Evolutionary conservation across 192 early-diverging fungal species (phyloP), one percentile per base, ranked within the genome.

Genomic region (Coemansia sp.): DNA sequence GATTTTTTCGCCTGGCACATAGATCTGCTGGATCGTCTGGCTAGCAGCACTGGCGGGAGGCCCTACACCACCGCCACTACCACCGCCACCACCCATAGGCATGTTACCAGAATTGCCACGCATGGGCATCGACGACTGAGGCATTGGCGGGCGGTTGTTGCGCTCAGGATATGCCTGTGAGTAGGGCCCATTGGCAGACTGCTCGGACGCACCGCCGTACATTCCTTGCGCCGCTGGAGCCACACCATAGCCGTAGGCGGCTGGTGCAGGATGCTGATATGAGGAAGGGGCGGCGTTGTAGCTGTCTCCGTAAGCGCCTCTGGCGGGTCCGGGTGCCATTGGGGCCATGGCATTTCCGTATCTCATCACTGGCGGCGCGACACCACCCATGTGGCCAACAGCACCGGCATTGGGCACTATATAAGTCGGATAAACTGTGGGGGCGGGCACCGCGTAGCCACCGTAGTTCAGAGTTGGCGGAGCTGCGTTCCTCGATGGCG

Each of bases 11-110:
- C 70, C 70, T 1, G 82, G 73, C 27, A 84, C 74, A 50, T 78
- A 84, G 31, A 84, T 84, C 58, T 84, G 77, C 70, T 84, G 82
- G 10, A 83, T 69, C 12, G 80, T 77, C 69, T 82, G 80, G 7
- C 68, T 66, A 9, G 57, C 66, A 32, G 68, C 50, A 21, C 55
- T 51, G 6, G 53, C 23, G 3, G 64, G 62, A 11, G 51, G 41
- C 1, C 74, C 70, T n/a, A 27, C 27, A 27, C 64, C 36, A 23
- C 53, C 37, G 12, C 53, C 51, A 32, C 45, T 36, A n/a, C 32
- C 39, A 17, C 68, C 61, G 9, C 25, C 48, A n/a, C 44, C 50
- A 10, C 55, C 31, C 55, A 58, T 32, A 14, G 55, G 29, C 31
- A 58, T 5, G 31, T 14, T 34, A 15, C 14, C 37, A 31, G 12